Evolutionary conservation across 768 basidiomycete species (phyloP).

Genomic region (Naematelia aurantialba): DNA sequence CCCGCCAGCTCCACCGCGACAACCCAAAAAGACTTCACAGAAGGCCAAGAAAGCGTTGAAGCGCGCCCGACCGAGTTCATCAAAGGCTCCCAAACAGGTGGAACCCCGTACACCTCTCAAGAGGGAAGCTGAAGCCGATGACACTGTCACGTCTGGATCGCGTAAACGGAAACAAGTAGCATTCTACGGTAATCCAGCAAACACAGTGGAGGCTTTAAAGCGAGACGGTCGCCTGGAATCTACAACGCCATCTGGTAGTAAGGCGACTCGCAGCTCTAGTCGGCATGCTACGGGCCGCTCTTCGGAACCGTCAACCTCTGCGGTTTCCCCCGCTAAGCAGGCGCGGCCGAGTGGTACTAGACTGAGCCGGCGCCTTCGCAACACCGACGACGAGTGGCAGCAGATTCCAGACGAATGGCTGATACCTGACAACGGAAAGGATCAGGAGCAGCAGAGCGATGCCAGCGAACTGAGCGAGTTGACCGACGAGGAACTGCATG

Average conservation of each 20-base stretch:
- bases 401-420: conserved; percentile 44
- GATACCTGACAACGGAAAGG: conserved; percentile 15
- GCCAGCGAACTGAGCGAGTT: conserved; percentile 49
- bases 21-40: conserved; percentile 29
- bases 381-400: conserved; percentile 44
- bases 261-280: conserved; percentile 19
- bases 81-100: conserved; percentile 18
- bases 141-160: conserved; percentile 20
- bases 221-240: conserved; percentile 8
- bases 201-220: conserved; percentile 30
- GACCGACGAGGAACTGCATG: conserved; percentile 44
- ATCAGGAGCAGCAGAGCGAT: conserved; percentile 23
- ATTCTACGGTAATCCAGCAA: conserved; percentile 37
- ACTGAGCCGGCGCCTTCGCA: conserved; percentile 26
- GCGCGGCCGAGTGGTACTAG: conserved; percentile 23
- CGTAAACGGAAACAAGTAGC: conserved; percentile 31
- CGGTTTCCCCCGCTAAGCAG: conserved; percentile 9
- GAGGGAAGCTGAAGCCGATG: conserved; percentile 7
- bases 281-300: neutral
- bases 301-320: neutral
- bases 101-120: conserved; percentile 19
- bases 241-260: conserved; percentile 6
- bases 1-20: conserved; percentile 40
- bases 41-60: conserved; percentile 38
- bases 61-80: conserved; percentile 33